Conservation (phyloP, 2,329 filamentous ascomycete genomes). For the Dothistroma pini region DNA sequence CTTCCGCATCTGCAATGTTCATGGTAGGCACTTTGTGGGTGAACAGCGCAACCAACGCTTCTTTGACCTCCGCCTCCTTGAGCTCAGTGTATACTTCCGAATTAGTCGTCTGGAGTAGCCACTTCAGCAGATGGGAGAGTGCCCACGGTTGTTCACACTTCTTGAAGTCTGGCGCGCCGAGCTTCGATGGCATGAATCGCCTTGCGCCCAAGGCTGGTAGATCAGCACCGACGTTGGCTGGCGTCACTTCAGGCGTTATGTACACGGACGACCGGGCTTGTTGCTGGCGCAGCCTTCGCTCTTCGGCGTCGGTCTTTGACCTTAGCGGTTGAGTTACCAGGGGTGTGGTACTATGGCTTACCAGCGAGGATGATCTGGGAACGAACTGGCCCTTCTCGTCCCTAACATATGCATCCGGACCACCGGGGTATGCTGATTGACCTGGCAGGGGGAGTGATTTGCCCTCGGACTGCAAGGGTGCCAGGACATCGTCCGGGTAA, state of each 20-base stretch:
- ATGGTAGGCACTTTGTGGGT: constrained; percentile 95
- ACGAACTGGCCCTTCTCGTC: constrained; percentile 42
- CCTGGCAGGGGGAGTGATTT: constrained; percentile 19
- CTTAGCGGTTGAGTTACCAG: constrained; percentile 76
- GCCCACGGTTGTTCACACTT: constrained; percentile 91
- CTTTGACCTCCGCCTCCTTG: constrained; percentile 76
- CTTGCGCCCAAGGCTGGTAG: constrained; percentile 40
- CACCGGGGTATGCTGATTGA: constrained; percentile 20
- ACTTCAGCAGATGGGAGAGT: constrained; percentile 77
- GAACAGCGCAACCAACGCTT: constrained; percentile 84
- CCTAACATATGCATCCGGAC: constrained; percentile 26
- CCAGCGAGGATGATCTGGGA: constrained; percentile 75
- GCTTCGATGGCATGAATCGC: constrained; percentile 79
- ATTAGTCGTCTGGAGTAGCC: constrained; percentile 77
- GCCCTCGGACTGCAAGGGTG: constrained; percentile 19
- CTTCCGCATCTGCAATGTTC: constrained; percentile 96
- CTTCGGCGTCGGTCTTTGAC: constrained; percentile 90
- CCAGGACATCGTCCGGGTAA: constrained; percentile 49
- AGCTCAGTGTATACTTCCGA: constrained; percentile 82
- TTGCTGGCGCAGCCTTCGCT: constrained; percentile 52
- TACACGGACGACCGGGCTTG: constrained; percentile 38
- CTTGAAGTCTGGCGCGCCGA: constrained; percentile 75
- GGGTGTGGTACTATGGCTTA: constrained; percentile 76
- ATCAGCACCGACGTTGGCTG: constrained; percentile 28
- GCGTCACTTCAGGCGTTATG: constrained; percentile 41